Evolutionary conservation across 2,329 filamentous ascomycete genomes (phyloP).

Genomic region (Cladosporium sp.): DNA sequence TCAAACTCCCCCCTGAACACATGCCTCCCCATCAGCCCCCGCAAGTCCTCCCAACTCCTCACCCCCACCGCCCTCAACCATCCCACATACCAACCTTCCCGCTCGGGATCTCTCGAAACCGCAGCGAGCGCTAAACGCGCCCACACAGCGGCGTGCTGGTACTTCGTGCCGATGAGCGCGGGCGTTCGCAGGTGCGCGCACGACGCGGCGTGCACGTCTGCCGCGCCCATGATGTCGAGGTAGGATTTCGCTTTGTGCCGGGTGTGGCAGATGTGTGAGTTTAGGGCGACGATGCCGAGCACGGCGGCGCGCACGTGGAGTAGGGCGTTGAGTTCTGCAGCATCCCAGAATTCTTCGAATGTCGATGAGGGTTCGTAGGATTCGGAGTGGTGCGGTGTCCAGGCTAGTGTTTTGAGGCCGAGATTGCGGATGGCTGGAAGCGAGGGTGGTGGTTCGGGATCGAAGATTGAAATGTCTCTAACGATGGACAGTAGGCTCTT

Average conservation of each 20-base stretch:
- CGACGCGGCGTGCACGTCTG: slow-evolving; percentile 14
- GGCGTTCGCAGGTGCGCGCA: slow-evolving; percentile 20
- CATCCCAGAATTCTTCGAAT: slow-evolving; percentile 17
- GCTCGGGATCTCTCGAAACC: slow-evolving; percentile 20
- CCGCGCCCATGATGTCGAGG: slow-evolving; percentile 15
- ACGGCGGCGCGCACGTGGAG: slow-evolving; percentile 21
- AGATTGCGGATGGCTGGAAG: slow-evolving; percentile 13
- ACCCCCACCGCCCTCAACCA: slow-evolving; percentile 9
- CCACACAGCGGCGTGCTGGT: slow-evolving; percentile 21
- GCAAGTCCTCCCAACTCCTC: slow-evolving; percentile 11
- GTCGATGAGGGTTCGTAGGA: slow-evolving; percentile 12
- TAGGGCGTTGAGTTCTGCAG: slow-evolving; percentile 17
- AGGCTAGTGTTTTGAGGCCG: slow-evolving; percentile 19
- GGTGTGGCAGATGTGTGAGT: slow-evolving; percentile 15
- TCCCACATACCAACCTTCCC: slow-evolving; percentile 8
- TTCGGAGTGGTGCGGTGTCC: slow-evolving; percentile 20
- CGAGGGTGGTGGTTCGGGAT: slow-evolving; percentile 5
- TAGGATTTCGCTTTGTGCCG: slow-evolving; percentile 11
- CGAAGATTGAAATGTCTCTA: slow-evolving; percentile 2
- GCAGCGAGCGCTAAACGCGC: slow-evolving; percentile 18
- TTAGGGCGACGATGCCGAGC: slow-evolving; percentile 5
- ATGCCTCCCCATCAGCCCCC: slow-evolving; percentile 6
- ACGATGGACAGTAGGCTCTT: slow-evolving; percentile 17
- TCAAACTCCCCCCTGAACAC: slow-evolving; percentile 6
- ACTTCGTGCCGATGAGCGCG: slow-evolving; percentile 20